A percentile compares a stretch with the other conserved stretches of the same genome.
These are phyloP conservation scores for Calvatia gigantea DNA, from an alignment of 768 basidiomycete genomes.

Conservation along the genomic window DNA sequence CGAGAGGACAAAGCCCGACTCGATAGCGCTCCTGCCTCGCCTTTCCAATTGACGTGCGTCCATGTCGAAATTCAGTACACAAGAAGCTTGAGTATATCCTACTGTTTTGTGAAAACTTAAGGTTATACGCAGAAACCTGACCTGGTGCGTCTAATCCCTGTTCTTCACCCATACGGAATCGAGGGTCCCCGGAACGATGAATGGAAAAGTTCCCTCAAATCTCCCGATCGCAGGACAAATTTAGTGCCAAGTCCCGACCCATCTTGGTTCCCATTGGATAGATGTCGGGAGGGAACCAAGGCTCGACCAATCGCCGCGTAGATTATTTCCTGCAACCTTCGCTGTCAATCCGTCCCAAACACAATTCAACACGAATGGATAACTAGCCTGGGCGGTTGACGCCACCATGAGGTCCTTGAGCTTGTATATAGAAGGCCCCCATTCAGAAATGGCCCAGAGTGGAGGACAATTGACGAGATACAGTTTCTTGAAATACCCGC, in stretches of 20 bases:
- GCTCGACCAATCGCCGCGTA: slow-evolving; percentile 9
- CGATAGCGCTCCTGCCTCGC: neutral
- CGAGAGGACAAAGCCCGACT: neutral
- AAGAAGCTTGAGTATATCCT: no score
- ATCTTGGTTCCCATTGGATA: neutral
- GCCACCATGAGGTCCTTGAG: slow-evolving; percentile 2
- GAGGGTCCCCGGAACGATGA: slow-evolving; percentile 3
- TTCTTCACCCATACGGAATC: neutral
- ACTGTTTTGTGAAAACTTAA: no score
- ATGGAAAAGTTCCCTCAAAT: neutral
- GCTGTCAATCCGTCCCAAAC: neutral
- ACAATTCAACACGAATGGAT: neutral
- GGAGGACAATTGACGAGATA: neutral
- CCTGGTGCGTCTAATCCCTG: no score
- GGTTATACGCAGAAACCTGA: no score
- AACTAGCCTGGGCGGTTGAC: neutral
- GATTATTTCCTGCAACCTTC: neutral
- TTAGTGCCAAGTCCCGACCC: neutral
- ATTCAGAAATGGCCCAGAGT: neutral
- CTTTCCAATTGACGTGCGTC: neutral
- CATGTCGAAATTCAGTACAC: no score
- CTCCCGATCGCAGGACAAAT: neutral
- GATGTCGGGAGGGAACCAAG: neutral
- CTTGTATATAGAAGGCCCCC: neutral
- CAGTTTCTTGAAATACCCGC: no score